A percentile compares a stretch with the other conserved stretches of the same genome.
phyloP scores from a whole-genome alignment of 2,329 filamentous ascomycete species.

The Xylaria sp. region DNA sequence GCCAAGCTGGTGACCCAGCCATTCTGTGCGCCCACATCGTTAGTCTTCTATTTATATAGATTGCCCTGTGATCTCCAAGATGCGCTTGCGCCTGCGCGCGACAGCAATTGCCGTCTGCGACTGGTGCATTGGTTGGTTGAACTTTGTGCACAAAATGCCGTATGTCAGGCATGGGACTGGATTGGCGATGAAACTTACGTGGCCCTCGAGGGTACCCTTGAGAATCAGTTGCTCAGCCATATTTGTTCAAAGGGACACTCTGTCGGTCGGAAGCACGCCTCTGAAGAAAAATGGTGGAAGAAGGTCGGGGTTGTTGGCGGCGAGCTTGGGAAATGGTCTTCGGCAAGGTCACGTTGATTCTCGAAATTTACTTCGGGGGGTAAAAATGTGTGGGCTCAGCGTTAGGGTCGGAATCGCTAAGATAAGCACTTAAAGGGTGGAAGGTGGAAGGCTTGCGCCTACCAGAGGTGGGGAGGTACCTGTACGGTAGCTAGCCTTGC shows the following conservation, averaged over 20 bases:
- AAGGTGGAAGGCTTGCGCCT: neutral
- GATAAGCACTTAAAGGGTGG: conserved; percentile 17
- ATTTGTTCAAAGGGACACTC: conserved; percentile 48
- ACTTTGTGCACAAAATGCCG: neutral
- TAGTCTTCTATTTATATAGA: neutral
- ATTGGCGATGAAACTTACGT: conserved; percentile 63
- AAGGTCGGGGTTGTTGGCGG: conserved; percentile 35
- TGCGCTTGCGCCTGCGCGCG: conserved; percentile 7
- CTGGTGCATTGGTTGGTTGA: neutral
- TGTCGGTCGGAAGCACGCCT: conserved; percentile 38
- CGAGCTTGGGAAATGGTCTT: conserved; percentile 28
- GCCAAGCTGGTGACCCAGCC: conserved; percentile 99
- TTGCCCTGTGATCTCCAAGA: neutral
- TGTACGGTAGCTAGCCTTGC: neutral
- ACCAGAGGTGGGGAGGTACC: too few species aligned
- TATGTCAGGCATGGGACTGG: neutral
- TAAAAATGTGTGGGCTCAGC: conserved; percentile 55
- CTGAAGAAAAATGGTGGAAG: conserved; percentile 42
- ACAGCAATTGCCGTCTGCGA: neutral
- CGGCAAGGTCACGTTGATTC: conserved; percentile 24
- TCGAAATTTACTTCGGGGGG: conserved; percentile 34
- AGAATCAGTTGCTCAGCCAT: conserved; percentile 96
- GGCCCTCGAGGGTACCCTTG: conserved; percentile 97
- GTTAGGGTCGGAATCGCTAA: conserved; percentile 36
- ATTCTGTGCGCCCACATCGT: conserved; percentile 59